Evolutionary conservation across 2,329 filamentous ascomycete genomes (phyloP), one percentile per base, ranked within the genome.

Genomic region (Talaromyces sp.): DNA sequence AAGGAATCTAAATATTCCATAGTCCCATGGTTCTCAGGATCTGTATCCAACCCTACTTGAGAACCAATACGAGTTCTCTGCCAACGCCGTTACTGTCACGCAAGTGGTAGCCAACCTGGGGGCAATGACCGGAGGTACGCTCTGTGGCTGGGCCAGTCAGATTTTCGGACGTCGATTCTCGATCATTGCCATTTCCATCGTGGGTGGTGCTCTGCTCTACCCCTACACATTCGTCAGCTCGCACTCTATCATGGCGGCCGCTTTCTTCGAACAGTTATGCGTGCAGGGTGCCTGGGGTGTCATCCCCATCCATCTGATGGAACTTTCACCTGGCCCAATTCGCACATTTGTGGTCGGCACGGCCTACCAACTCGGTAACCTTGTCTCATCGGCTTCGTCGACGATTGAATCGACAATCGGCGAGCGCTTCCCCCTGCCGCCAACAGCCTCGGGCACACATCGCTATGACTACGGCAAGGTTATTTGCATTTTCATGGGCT

Each of bases 401-500:
- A 92, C 89, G 10, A 93, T 93, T 66, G 88, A 93, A 72, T 83
- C 88, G 1, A 88, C 84, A 0, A 86, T 92, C 41, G 89, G 89
- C 38, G 88, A 92, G 74, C 78, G 80, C 1, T 95, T 91, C 72
- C 90, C 90, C 0, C 80, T 96, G 3, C 80, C 86, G 0, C 77
- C 84, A 0, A 82, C 81, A 1, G 72, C 80, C 19, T 71, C 75
- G 0, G 81, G 77, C 0, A 72, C 76, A 32, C 73, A 75, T 53
- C 79, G 88, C 3, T 91, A 88, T 72, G 78, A 90, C 62, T 96
- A 96, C 66, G 91, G 90, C 43, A 87, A 87, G 67, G 91, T 96
- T 10, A 93, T 96, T 64, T 91, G 88, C 70, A 95, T 96, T 69
- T 96, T 96, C 76, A 92, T 96, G 89, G 92, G 82, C 0, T 91